phyloP scores from a whole-genome alignment of 441 rosid species.

The Adansonia grandidieri region DNA sequence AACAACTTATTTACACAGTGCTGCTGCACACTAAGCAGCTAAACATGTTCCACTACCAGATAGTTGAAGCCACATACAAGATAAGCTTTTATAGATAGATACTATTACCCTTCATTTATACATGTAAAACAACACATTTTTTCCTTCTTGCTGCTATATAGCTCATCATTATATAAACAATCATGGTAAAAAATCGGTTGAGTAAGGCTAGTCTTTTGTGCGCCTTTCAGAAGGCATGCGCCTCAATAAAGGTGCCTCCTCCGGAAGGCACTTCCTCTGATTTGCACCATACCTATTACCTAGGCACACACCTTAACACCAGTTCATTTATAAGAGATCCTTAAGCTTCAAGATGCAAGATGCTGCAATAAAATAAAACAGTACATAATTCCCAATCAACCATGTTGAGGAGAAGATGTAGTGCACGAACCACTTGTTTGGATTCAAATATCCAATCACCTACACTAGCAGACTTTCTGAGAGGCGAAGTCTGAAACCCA shows the following conservation, averaged over 20 bases:
- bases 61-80: neutral
- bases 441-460: constrained; percentile 87
- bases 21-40: neutral
- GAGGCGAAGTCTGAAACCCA: constrained; percentile 68
- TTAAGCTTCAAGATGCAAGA: constrained; percentile 9
- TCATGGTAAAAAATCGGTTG: neutral
- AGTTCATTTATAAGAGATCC: constrained; percentile 4
- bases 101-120: neutral
- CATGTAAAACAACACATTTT: neutral
- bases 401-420: constrained; percentile 11
- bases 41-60: constrained; percentile 7
- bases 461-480: constrained; percentile 94
- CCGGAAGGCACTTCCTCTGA: constrained; percentile 3
- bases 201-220: neutral
- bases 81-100: neutral
- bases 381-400: neutral
- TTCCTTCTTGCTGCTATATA: neutral
- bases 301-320: neutral
- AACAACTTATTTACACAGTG: neutral
- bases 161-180: neutral
- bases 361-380: constrained; percentile 16
- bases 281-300: neutral
- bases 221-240: neutral
- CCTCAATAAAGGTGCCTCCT: constrained; percentile 1
- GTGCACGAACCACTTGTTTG: constrained; percentile 60